Percentiles rank a stretch among this genome's conserved stretches.
Evolutionary conservation across 1,284 basidiomycete genomes (phyloP).

Genomic region (Malassezia sympodialis): DNA sequence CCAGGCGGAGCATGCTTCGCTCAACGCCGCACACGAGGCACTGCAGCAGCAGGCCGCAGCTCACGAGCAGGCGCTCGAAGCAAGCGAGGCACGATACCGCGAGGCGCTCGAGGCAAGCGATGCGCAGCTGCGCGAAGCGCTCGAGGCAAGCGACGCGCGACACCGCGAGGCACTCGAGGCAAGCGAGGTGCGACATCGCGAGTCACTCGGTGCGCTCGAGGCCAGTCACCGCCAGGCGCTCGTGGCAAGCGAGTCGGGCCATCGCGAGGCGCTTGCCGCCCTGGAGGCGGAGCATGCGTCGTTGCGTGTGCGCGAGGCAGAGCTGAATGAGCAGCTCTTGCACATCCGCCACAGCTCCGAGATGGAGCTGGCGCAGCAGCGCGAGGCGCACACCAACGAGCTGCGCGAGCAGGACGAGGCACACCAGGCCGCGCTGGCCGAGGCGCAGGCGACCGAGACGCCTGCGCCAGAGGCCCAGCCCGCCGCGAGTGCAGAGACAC

Average conservation of each 20-base stretch:
- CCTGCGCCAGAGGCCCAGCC: not conserved
- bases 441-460: not conserved
- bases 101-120: not conserved
- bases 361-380: not conserved
- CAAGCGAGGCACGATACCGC: not conserved
- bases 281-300: not conserved
- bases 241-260: not conserved
- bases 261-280: not conserved
- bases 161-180: not conserved
- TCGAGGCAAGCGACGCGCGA: not conserved
- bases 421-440: not conserved
- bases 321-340: not conserved
- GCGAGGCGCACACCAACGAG: not conserved
- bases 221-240: not conserved
- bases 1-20: not conserved
- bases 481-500: not conserved
- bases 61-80: not conserved
- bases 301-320: not conserved
- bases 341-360: not conserved
- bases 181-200: not conserved
- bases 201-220: not conserved
- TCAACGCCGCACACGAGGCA: not conserved
- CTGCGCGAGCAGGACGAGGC: not conserved
- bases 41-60: not conserved
- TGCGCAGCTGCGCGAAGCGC: too few species aligned